These are phyloP conservation scores for Hypoxylon lienhwacheense DNA, from an alignment of 495 filamentous ascomycete species.

Conservation along the genomic window DNA sequence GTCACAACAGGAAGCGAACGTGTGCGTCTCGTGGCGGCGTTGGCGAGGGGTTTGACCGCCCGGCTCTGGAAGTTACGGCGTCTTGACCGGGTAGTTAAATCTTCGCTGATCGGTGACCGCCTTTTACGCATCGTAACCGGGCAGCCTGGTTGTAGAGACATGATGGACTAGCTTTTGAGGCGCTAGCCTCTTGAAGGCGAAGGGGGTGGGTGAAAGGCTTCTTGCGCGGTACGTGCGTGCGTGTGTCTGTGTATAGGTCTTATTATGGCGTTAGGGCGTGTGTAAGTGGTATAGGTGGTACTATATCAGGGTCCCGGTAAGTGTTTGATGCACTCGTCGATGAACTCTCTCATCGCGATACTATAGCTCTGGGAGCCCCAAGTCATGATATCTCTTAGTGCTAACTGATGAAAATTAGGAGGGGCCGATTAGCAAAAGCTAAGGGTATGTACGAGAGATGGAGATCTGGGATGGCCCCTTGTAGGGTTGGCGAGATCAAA, in stretches of 20 bases:
- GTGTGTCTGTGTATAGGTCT: constrained; percentile 7
- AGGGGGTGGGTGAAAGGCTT: constrained; percentile 5
- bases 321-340: constrained; percentile 25
- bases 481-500: constrained; percentile 34
- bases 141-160: constrained; percentile 11
- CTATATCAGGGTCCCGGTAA: not conserved
- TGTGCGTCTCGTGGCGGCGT: constrained; percentile 28
- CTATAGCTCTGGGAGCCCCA: constrained; percentile 26
- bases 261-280: not conserved
- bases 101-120: constrained; percentile 35
- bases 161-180: constrained; percentile 27
- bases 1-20: constrained; percentile 23
- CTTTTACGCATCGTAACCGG: constrained; percentile 35
- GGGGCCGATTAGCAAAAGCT: constrained; percentile 33
- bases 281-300: not conserved
- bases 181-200: constrained; percentile 33
- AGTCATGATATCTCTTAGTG: constrained; percentile 33
- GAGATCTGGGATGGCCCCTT: constrained; percentile 34
- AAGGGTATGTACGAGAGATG: constrained; percentile 34
- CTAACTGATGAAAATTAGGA: constrained; percentile 27
- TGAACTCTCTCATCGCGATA: constrained; percentile 31
- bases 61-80: constrained; percentile 28
- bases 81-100: constrained; percentile 19
- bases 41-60: constrained; percentile 22
- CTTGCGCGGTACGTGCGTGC: constrained; percentile 30